Percentiles rank a stretch among this genome's conserved stretches.
Conservation (phyloP, 2,329 filamentous ascomycete genomes). For the Neoscytalidium dimidiatum region DNA sequence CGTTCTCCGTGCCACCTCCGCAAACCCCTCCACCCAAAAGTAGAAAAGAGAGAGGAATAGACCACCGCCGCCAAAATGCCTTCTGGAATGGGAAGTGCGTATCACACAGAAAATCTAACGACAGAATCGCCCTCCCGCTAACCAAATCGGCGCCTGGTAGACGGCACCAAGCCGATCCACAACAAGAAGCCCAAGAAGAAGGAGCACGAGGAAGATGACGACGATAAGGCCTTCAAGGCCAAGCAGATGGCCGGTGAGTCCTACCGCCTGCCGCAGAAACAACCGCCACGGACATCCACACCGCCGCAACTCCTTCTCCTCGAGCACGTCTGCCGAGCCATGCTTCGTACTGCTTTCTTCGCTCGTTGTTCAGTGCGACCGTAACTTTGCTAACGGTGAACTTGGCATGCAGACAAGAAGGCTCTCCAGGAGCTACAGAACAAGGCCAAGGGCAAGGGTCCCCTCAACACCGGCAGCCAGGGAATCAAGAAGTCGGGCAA, state of each 20-base stretch:
- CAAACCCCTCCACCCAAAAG: background rate
- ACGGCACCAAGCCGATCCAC: slow-evolving; percentile 57
- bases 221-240: slow-evolving; percentile 78
- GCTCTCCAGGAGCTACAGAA: slow-evolving; percentile 65
- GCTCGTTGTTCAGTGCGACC: no score
- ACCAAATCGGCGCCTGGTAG: slow-evolving; percentile 32
- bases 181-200: slow-evolving; percentile 84
- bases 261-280: no score
- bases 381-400: background rate
- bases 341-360: background rate
- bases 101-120: background rate
- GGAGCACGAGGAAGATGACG: slow-evolving; percentile 81
- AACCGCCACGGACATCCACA: background rate
- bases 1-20: slow-evolving; percentile 12
- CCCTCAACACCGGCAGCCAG: slow-evolving; percentile 78
- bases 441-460: slow-evolving; percentile 84
- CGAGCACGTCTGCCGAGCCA: slow-evolving; percentile 10
- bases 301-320: background rate
- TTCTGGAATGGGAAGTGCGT: slow-evolving; percentile 53
- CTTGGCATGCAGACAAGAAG: slow-evolving; percentile 57
- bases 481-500: slow-evolving; percentile 99
- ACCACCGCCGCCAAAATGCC: slow-evolving; percentile 43
- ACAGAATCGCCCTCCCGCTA: slow-evolving; percentile 23
- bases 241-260: slow-evolving; percentile 81
- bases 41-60: slow-evolving; percentile 15